Evolutionary conservation across 78 protist genomes (phyloP).

Genomic region (Andalucia godoyi): DNA sequence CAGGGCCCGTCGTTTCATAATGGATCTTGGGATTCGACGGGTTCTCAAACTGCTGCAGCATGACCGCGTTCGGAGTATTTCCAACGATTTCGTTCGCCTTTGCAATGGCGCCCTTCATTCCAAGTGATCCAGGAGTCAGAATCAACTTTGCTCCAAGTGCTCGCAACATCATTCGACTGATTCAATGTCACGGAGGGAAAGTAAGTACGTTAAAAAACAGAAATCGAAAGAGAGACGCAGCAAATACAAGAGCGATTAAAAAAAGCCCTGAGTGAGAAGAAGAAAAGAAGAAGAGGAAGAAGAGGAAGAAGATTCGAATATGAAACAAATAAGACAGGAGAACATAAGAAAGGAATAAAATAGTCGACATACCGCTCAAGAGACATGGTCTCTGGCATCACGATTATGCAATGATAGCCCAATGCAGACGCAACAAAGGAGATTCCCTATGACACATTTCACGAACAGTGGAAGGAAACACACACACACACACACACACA

Average conservation of each 20-base stretch:
- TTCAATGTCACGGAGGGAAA: too few species aligned
- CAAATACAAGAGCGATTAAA: too few species aligned
- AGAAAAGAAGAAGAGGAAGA: too few species aligned
- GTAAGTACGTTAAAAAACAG: too few species aligned
- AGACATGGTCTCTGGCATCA: conserved; percentile 57
- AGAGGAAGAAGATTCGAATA: too few species aligned
- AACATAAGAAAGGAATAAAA: too few species aligned
- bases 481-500: too few species aligned
- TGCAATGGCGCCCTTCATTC: conserved; percentile 32
- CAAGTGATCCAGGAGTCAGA: conserved; percentile 15
- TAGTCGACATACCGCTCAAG: conserved; percentile 28
- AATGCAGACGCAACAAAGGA: conserved; percentile 40
- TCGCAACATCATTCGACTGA: conserved; percentile 39
- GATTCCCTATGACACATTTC: background rate
- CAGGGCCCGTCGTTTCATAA: conserved; percentile 45
- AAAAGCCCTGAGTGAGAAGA: too few species aligned
- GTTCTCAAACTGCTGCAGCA: conserved; percentile 22
- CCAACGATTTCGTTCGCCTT: conserved; percentile 31
- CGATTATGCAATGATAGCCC: conserved; percentile 29
- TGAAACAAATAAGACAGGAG: too few species aligned
- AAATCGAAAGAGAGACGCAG: too few species aligned
- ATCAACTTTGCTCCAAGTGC: conserved; percentile 53
- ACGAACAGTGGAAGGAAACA: background rate
- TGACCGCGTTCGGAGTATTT: conserved; percentile 36
- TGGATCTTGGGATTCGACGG: conserved; percentile 19